A percentile compares a stretch with the other conserved stretches of the same genome.
phyloP scores from a whole-genome alignment of 2,329 filamentous ascomycete species.

The Bipolaris sorokiniana region DNA sequence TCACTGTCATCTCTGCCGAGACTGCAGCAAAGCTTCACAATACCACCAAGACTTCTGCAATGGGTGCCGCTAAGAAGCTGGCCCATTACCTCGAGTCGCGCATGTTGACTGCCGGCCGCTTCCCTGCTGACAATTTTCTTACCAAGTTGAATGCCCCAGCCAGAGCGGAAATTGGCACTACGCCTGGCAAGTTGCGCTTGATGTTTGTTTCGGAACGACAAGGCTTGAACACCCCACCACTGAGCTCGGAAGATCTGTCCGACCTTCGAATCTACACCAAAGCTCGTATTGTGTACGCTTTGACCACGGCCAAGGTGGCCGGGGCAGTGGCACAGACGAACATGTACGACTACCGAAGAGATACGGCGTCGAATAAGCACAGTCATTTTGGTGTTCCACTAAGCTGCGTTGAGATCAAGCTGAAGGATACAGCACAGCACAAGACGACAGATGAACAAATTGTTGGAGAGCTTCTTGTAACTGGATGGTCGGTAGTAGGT shows the following conservation, averaged over 20 bases:
- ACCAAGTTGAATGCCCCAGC: constrained; percentile 66
- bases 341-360: constrained; percentile 80
- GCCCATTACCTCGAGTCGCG: constrained; percentile 76
- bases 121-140: constrained; percentile 70
- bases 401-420: constrained; percentile 77
- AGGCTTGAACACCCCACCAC: constrained; percentile 64
- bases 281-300: constrained; percentile 81
- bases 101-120: constrained; percentile 72
- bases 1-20: constrained; percentile 78
- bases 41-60: constrained; percentile 64
- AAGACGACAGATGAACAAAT: constrained; percentile 66
- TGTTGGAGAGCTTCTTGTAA: constrained; percentile 68
- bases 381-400: constrained; percentile 83
- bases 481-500: constrained; percentile 75
- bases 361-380: constrained; percentile 48
- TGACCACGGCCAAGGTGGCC: constrained; percentile 82
- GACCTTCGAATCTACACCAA: constrained; percentile 83
- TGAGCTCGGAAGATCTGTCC: constrained; percentile 74
- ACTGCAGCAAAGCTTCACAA: constrained; percentile 72
- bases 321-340: constrained; percentile 88
- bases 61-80: constrained; percentile 68
- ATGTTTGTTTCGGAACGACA: constrained; percentile 79
- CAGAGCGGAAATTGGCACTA: constrained; percentile 64
- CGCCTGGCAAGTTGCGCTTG: constrained; percentile 77
- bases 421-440: constrained; percentile 66